Base-by-base conservation (phyloP, 805 yeast species). In the Candida morakotiae region DNA sequence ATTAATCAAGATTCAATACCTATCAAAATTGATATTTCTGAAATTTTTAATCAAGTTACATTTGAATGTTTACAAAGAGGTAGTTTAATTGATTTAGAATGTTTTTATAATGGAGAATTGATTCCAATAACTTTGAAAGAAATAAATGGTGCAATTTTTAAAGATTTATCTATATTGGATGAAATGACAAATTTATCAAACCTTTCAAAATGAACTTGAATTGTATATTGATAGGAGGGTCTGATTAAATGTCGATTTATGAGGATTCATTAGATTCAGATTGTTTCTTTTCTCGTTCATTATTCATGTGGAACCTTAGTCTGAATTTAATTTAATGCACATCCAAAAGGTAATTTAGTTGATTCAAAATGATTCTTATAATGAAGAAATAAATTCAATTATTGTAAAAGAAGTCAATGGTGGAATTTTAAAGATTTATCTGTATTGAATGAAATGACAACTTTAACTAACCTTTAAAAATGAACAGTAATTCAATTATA, bases 301-400 rank as follows among this genome's bases (percentile, higher is more conserved):
- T n/a, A n/a, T n/a, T n/a, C n/a, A n/a, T n/a, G n/a, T n/a, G n/a
- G n/a, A n/a, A n/a, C n/a, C n/a, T n/a, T n/a, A n/a, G n/a, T n/a
- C n/a, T n/a, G n/a, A n/a, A n/a, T n/a, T n/a, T n/a, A n/a, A n/a
- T n/a, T n/a, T n/a, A n/a, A n/a, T n/a, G n/a, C n/a, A n/a, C n/a
- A n/a, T n/a, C 31, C 37, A 35, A 14, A 19, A 22, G 70, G 69
- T 2, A 38, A 51, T 18, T 39, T 58, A 5, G 58, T 65, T 2
- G 55, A 51, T 25, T 34, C 62, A 9, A 50, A 52, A 28, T 69
- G 62, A 1, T n/a, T 52, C 44, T 34, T 64, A 52, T 44, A 50
- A 65, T 41, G 16, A 25, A 1, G 30, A 19, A 2, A 28, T 60
- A 10, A 45, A 37, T 13, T 60, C 53, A 8, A 37, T 58, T 20